Base-by-base conservation (phyloP, 2,329 filamentous ascomycete species). In the Emmonsiellopsis sp. region DNA sequence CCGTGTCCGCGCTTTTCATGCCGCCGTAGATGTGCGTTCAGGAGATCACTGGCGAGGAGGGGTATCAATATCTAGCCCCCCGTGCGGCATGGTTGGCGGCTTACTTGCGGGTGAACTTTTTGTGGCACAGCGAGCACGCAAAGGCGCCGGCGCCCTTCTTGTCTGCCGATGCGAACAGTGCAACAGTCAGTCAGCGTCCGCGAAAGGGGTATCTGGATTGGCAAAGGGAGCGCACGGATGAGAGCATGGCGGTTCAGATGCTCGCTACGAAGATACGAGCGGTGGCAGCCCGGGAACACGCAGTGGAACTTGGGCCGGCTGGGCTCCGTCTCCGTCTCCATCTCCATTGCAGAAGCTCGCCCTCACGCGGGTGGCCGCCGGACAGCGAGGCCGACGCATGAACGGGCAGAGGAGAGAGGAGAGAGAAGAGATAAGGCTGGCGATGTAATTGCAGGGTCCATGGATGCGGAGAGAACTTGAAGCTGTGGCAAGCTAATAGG, bases 241-340 rank as follows among this genome's bases (percentile, higher is more conserved):
- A 60, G 45, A 32, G 53, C 46, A 50, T 61, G 59, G n/a, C 59
- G 58, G 33, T 60, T 61, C 21, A 61, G 54, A 45, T 61, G 59
- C 42, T 61, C 59, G 36, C 55, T 56, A 6, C 59, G 45, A 21
- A 61, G 51, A 49, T 61, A 61, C 27, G 59, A 60, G 14, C 58
- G 55, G 44, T 50, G 53, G 55, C 59, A 61, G 17, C 59, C 59
- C 5, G 55, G 56, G 40, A 57, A 55, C 32, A 54, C 51, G 54
- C 59, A 61, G 17, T 53, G 53, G 33, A 55, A 58, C 39, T 56
- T 57, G 7, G 47, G 42, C 32, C 52, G 53, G 47, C 46, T 55
- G 27, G 49, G 47, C 51, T 58, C 55, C 55, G 54, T 55, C 34
- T 37, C 54, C 49, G 5, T 27, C 51, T 58, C 55, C 55, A 56